phyloP scores from a whole-genome alignment of 2,329 filamentous ascomycete genomes.

The Xylaria sp. region DNA sequence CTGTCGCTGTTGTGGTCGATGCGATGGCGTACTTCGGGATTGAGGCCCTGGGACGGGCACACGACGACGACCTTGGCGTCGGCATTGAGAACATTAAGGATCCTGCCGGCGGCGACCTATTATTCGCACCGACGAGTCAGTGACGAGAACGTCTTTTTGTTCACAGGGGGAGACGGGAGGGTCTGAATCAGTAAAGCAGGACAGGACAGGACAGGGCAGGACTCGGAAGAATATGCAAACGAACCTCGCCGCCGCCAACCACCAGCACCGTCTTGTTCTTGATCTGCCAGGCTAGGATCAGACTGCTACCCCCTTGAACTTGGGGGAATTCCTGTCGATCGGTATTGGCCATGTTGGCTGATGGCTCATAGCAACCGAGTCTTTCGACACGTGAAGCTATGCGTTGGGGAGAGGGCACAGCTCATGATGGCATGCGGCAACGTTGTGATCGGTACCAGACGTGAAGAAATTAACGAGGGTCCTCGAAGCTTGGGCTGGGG shows the following conservation, averaged over 20 bases:
- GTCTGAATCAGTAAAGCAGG: too few species aligned
- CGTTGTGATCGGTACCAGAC: constrained; percentile 18
- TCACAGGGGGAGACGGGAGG: background rate
- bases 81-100: constrained; percentile 90
- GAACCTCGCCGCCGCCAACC: constrained; percentile 93
- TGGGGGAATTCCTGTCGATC: constrained; percentile 70
- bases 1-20: constrained; percentile 77
- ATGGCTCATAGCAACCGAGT: constrained; percentile 25
- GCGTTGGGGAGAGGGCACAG: background rate
- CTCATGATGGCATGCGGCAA: constrained; percentile 26
- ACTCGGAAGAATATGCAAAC: background rate
- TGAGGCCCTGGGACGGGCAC: constrained; percentile 81
- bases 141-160: constrained; percentile 29
- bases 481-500: background rate
- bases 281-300: constrained; percentile 97
- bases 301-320: constrained; percentile 88
- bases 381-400: constrained; percentile 8
- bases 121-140: constrained; percentile 52
- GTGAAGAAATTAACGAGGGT: constrained; percentile 18
- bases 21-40: constrained; percentile 87
- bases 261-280: constrained; percentile 90
- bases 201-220: too few species aligned
- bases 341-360: constrained; percentile 29
- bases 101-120: constrained; percentile 93
- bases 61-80: constrained; percentile 91